phyloP scores from a whole-genome alignment of 768 basidiomycete genomes.

The Phlebiopsis gigantea region DNA sequence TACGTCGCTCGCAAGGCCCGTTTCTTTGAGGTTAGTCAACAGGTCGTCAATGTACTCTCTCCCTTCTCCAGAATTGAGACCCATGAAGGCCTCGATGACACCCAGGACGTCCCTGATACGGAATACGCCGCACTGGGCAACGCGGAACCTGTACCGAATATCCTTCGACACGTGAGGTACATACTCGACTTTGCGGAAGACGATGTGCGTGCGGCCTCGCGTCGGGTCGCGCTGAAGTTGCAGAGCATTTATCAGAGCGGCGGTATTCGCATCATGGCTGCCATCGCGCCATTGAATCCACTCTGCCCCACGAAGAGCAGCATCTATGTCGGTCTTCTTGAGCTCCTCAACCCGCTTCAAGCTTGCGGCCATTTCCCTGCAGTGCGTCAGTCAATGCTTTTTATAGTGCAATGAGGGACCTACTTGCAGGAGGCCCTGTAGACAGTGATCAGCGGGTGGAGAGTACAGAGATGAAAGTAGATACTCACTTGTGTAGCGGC shows the following conservation, averaged over 20 bases:
- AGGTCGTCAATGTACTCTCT: conserved; percentile 16
- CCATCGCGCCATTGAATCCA: conserved; percentile 20
- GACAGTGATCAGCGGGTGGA: background rate
- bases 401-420: background rate
- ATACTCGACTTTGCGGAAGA: conserved; percentile 21
- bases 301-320: conserved; percentile 17
- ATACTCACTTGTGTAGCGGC: conserved; percentile 22
- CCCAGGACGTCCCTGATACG: conserved; percentile 19
- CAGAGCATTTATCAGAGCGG: conserved; percentile 18
- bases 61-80: conserved; percentile 19
- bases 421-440: background rate
- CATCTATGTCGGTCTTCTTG: conserved; percentile 8
- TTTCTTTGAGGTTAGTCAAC: conserved; percentile 10
- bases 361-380: background rate
- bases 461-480: background rate
- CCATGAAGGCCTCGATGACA: conserved; percentile 20
- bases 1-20: background rate
- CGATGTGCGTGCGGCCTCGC: conserved; percentile 25
- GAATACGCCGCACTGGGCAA: conserved; percentile 20
- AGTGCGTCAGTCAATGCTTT: background rate
- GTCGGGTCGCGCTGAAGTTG: conserved; percentile 21
- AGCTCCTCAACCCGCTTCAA: conserved; percentile 11
- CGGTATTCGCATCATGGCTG: conserved; percentile 13
- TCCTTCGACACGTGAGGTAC: conserved; percentile 16
- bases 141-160: conserved; percentile 18